phyloP scores from a whole-genome alignment of 2,329 filamentous ascomycete genomes.

The Plectosphaerella cucumerina region DNA sequence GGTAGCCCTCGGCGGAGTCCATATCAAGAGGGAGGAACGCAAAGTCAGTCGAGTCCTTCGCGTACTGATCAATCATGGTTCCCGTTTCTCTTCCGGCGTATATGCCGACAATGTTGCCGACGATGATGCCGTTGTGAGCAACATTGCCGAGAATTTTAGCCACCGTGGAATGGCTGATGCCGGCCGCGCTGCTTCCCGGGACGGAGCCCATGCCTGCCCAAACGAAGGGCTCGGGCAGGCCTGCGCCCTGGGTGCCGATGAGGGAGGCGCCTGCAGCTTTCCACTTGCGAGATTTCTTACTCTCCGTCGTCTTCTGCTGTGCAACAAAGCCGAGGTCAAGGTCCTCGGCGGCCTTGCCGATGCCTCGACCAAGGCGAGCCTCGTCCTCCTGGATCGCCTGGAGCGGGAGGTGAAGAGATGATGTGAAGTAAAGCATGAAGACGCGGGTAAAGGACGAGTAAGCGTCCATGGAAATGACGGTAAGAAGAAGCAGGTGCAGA shows the following conservation, averaged over 20 bases:
- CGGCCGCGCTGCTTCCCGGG: conserved; percentile 51
- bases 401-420: conserved; percentile 65
- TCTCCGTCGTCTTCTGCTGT: conserved; percentile 49
- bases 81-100: conserved; percentile 79
- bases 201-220: conserved; percentile 76
- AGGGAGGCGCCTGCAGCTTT: conserved; percentile 60
- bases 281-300: conserved; percentile 62
- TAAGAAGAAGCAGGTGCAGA: conserved; percentile 66
- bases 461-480: conserved; percentile 71
- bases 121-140: conserved; percentile 72
- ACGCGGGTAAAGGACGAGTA: conserved; percentile 72
- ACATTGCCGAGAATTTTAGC: conserved; percentile 76
- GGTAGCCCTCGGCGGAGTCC: conserved; percentile 32
- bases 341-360: conserved; percentile 68
- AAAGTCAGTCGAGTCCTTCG: conserved; percentile 83
- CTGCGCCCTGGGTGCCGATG: conserved; percentile 65
- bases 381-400: conserved; percentile 67
- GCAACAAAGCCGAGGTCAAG: conserved; percentile 22
- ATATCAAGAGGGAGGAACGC: conserved; percentile 73
- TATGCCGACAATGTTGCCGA: conserved; percentile 87
- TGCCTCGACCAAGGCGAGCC: conserved; percentile 65
- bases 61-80: conserved; percentile 85
- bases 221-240: conserved; percentile 72
- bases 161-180: conserved; percentile 66
- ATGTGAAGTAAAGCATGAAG: conserved; percentile 65